phyloP scores from a whole-genome alignment of 129 eudicot genomes.

The Escallonia herrerae region DNA sequence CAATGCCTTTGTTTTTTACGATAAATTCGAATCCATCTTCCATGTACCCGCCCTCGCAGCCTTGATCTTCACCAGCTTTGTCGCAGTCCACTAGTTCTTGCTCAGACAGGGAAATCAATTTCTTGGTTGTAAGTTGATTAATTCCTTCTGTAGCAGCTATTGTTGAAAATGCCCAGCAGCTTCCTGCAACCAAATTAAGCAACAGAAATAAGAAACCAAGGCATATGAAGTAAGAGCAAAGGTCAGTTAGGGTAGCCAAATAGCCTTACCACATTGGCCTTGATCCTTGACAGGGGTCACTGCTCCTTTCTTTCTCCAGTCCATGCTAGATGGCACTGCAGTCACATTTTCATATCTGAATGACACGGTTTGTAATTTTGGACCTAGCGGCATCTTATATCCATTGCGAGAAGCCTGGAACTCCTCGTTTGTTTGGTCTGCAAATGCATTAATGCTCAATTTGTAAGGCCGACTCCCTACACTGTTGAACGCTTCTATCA shows the following conservation, averaged over 20 bases:
- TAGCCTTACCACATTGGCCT: slow-evolving; percentile 1
- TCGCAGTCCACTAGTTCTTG: slow-evolving; percentile 1
- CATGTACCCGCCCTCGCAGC: neutral
- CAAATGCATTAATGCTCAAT: neutral
- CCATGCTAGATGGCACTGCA: neutral
- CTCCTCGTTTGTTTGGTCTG: neutral
- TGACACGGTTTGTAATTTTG: neutral
- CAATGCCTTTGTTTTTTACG: neutral
- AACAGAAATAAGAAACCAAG: no score
- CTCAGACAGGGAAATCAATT: neutral
- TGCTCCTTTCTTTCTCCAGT: slow-evolving; percentile 1
- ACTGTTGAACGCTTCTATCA: neutral
- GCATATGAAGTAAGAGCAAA: no score
- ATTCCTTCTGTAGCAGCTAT: neutral
- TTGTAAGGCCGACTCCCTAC: neutral
- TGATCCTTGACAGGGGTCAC: neutral
- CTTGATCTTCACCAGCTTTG: neutral
- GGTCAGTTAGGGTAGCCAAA: no score
- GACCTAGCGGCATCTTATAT: neutral
- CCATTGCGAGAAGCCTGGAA: neutral
- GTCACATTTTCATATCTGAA: neutral
- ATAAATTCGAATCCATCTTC: neutral
- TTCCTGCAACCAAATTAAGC: neutral
- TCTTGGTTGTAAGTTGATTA: neutral
- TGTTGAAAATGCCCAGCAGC: slow-evolving; percentile 2